These are phyloP conservation scores for Yamadazyma atmosphaerica DNA, from an alignment of 1,139 yeast genomes.

Conservation along the genomic window DNA sequence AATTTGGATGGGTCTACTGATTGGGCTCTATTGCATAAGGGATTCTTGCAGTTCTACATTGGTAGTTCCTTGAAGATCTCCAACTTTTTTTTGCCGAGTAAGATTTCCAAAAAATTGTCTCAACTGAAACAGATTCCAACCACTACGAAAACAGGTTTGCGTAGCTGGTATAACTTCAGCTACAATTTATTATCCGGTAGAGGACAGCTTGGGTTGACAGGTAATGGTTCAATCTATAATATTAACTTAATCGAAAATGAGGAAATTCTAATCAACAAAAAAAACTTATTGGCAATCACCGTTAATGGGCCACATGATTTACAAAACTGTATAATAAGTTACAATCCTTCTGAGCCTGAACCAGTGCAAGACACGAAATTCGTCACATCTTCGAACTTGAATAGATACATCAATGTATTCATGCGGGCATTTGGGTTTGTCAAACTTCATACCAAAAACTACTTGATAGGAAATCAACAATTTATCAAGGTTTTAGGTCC, in stretches of 20 bases:
- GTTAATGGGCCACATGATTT: slow-evolving; percentile 52
- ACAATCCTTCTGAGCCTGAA: slow-evolving; percentile 9
- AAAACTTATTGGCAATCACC: slow-evolving; percentile 51
- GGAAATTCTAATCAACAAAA: slow-evolving; percentile 47
- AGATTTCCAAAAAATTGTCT: slow-evolving; percentile 36
- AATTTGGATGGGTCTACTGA: slow-evolving; percentile 57
- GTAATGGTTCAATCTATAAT: slow-evolving; percentile 56
- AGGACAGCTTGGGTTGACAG: slow-evolving; percentile 58
- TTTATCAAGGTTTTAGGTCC: slow-evolving; percentile 58
- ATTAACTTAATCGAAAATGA: slow-evolving; percentile 47
- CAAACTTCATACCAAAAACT: slow-evolving; percentile 15
- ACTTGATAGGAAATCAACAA: slow-evolving; percentile 32
- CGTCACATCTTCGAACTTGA: not conserved
- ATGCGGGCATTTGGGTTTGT: slow-evolving; percentile 5
- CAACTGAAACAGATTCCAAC: slow-evolving; percentile 13
- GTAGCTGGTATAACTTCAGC: slow-evolving; percentile 34
- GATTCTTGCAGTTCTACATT: slow-evolving; percentile 49
- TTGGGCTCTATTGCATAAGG: slow-evolving; percentile 56
- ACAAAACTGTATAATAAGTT: slow-evolving; percentile 34
- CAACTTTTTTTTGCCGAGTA: slow-evolving; percentile 39
- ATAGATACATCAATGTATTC: slow-evolving; percentile 3
- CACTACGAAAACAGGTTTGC: slow-evolving; percentile 36
- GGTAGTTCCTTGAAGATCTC: slow-evolving; percentile 50
- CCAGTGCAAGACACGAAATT: not conserved
- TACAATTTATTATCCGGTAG: slow-evolving; percentile 55